Base-by-base conservation (phyloP, 2,329 filamentous ascomycete genomes). In the Ophiocordyceps sinensis region DNA sequence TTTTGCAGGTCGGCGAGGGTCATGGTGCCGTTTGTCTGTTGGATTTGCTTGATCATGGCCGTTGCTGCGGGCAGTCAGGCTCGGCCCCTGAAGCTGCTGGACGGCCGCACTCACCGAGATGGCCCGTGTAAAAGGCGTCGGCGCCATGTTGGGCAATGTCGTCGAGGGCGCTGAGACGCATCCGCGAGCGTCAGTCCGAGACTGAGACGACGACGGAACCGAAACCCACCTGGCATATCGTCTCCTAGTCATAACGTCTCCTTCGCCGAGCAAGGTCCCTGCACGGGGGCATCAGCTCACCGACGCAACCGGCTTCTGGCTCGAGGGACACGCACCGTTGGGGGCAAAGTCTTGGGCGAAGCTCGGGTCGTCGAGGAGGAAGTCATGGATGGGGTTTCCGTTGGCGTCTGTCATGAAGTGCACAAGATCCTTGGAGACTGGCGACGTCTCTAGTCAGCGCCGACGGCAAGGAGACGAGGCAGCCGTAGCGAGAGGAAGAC, bases 311-410 rank as follows among this genome's bases (percentile, higher is more conserved):
- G 5, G 14, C 11, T 12, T 31, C n/a, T n/a, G 30, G 5, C 5
- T 13, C 5, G 30, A 31, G 12, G 12, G 30, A 32, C 5, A 38
- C 46, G 15, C 43, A 65, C 68, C 89, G 45, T 88, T 78, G 0
- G 86, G 86, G 2, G 86, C 87, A 63, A 95, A 95, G 55, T 95
- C 89, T 38, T 83, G 59, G 0, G 88, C 85, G 82, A 86, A 96
- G 4, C 77, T 74, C 0, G 82, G 78, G 43, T 95, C 77, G 3
- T 82, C 68, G 0, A 78, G 65, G 0, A 95, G 63, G 52, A 94
- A 94, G 49, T 85, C 65, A 8, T 17, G 38, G 3, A 45, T 30
- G 12, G 39, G 36, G 4, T 44, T 42, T 7, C 47, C 40, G 23
- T 64, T 51, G 9, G 71, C 73, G 3, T 57, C 65, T 1, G 66